Percentiles rank a stretch among this genome's conserved stretches.
phyloP scores from a whole-genome alignment of 2,329 filamentous ascomycete species.

The Anthostomella pinea region DNA sequence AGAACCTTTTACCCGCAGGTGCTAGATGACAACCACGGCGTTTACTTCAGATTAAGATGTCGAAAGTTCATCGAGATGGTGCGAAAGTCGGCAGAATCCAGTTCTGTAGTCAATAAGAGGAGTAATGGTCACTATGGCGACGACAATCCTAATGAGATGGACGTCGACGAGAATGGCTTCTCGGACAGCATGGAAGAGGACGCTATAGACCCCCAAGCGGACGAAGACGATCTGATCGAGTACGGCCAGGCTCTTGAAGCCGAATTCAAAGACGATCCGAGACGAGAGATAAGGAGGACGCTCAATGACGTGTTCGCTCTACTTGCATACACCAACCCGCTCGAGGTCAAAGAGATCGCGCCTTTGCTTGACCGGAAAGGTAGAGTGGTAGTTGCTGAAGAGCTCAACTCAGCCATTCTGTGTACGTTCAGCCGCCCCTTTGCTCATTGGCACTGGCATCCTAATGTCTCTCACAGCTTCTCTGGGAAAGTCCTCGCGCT shows the following conservation, averaged over 20 bases:
- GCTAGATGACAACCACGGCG: slow-evolving; percentile 73
- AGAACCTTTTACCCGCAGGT: slow-evolving; percentile 76
- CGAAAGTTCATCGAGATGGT: slow-evolving; percentile 97
- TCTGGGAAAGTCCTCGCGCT: slow-evolving; percentile 82
- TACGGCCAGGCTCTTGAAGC: slow-evolving; percentile 78
- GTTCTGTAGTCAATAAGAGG: slow-evolving; percentile 43
- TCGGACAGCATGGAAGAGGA: slow-evolving; percentile 56
- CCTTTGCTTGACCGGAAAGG: slow-evolving; percentile 75
- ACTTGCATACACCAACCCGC: slow-evolving; percentile 80
- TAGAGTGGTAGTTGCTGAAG: slow-evolving; percentile 79
- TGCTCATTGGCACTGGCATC: slow-evolving; percentile 4
- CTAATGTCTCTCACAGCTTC: slow-evolving; percentile 61
- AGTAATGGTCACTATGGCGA: slow-evolving; percentile 39
- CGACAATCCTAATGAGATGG: slow-evolving; percentile 56
- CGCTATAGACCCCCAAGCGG: slow-evolving; percentile 27
- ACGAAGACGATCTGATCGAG: slow-evolving; percentile 52
- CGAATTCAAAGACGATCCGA: slow-evolving; percentile 71
- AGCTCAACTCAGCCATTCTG: slow-evolving; percentile 89
- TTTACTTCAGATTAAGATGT: slow-evolving; percentile 84
- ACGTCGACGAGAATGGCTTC: slow-evolving; percentile 39
- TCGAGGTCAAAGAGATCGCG: slow-evolving; percentile 69
- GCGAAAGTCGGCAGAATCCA: slow-evolving; percentile 66
- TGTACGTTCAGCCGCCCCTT: slow-evolving; percentile 54
- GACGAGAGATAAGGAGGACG: slow-evolving; percentile 67
- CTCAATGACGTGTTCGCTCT: slow-evolving; percentile 84